Conservation (phyloP, 805 yeast genomes). For the Debaryomyces hansenii region DNA sequence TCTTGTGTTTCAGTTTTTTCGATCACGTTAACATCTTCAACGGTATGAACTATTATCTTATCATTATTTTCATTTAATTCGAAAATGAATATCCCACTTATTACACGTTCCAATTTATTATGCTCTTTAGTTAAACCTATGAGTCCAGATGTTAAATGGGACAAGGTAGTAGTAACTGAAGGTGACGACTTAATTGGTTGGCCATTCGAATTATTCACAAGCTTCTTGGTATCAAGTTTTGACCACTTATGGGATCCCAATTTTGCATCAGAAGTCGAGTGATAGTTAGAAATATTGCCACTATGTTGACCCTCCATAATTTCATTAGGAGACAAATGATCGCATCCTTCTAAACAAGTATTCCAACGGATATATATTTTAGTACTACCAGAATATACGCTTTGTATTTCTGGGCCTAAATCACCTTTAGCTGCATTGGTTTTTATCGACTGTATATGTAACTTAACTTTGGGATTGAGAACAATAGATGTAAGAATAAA, state of each 20-base stretch:
- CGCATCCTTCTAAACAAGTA: conserved; percentile 54
- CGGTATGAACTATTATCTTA: conserved; percentile 58
- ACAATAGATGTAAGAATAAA: conserved; percentile 54
- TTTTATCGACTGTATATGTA: conserved; percentile 51
- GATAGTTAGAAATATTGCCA: conserved; percentile 9
- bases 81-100: conserved; percentile 62
- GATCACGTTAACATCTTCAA: conserved; percentile 63
- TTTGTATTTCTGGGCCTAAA: conserved; percentile 12
- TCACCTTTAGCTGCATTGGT: conserved; percentile 19
- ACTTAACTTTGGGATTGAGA: conserved; percentile 49
- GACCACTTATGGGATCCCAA: conserved; percentile 45
- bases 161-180: conserved; percentile 22
- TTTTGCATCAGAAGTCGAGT: conserved; percentile 38
- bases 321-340: conserved; percentile 35
- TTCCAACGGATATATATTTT: conserved; percentile 57
- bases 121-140: conserved; percentile 31
- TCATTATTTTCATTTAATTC: conserved; percentile 61
- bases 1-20: conserved; percentile 39
- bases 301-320: neutral
- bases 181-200: conserved; percentile 10
- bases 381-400: conserved; percentile 42
- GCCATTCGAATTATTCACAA: conserved; percentile 9
- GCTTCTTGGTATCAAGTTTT: conserved; percentile 26
- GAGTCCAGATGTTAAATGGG: conserved; percentile 31
- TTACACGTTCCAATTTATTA: conserved; percentile 38